Conservation (phyloP, 148 eudicot species). For the Pouteria glomerata region DNA sequence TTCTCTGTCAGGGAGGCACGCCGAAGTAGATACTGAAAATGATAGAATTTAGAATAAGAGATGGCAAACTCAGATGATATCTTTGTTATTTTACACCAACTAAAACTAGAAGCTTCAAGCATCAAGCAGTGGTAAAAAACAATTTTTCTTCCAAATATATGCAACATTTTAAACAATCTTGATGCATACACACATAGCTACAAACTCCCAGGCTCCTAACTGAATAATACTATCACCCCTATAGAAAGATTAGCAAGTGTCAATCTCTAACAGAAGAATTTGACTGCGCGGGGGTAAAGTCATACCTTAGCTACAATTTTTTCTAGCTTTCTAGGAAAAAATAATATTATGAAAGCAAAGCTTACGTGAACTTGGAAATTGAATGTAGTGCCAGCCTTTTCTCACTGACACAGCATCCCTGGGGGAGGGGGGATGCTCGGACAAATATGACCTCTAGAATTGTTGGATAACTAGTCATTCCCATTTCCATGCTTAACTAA, state of each 20-base stretch:
- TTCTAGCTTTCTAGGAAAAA: background rate
- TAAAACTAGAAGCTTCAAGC: background rate
- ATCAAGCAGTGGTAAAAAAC: background rate
- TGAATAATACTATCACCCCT: background rate
- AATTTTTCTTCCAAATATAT: no score
- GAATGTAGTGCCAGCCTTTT: background rate
- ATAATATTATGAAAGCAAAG: background rate
- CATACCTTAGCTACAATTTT: background rate
- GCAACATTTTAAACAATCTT: background rate
- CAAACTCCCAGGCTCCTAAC: background rate
- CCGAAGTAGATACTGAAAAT: slow-evolving; percentile 62
- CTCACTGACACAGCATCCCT: background rate
- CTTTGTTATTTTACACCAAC: background rate
- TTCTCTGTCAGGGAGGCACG: slow-evolving; percentile 74
- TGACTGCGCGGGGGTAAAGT: no score
- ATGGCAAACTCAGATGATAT: slow-evolving; percentile 1
- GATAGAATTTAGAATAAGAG: background rate
- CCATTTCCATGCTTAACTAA: background rate
- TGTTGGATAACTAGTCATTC: background rate
- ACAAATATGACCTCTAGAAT: background rate
- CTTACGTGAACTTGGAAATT: background rate
- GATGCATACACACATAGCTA: background rate
- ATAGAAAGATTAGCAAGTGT: background rate
- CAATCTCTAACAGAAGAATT: no score
- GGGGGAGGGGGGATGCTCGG: background rate